Conservation (phyloP, 345 rosid genomes). For the Camelina neglecta region DNA sequence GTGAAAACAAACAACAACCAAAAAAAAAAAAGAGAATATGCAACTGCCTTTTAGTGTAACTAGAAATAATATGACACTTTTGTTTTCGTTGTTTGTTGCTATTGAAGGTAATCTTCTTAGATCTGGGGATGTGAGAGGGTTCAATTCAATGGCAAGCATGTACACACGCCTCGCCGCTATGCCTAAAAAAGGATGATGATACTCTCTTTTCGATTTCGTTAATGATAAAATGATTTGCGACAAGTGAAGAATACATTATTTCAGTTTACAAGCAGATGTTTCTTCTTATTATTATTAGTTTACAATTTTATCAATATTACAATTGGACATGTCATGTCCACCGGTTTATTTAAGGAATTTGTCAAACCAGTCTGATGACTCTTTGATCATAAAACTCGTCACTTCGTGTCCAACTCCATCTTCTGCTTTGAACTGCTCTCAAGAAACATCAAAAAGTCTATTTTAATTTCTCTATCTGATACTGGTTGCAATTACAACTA, state of each 20-base stretch:
- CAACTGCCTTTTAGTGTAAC: constrained; percentile 9
- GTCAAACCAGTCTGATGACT: constrained; percentile 83
- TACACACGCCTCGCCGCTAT: constrained; percentile 70
- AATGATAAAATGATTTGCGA: constrained; percentile 20
- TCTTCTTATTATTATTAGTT: background rate
- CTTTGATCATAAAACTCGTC: constrained; percentile 75
- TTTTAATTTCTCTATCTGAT: background rate
- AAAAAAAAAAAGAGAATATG: background rate
- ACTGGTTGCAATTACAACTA: background rate
- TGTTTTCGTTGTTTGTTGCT: constrained; percentile 11
- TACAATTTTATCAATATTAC: background rate
- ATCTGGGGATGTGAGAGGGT: constrained; percentile 90
- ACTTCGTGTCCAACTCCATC: constrained; percentile 71
- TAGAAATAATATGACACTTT: background rate
- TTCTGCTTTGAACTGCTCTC: constrained; percentile 62
- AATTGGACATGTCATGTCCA: constrained; percentile 8
- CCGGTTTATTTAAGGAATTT: constrained; percentile 46
- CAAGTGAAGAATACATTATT: constrained; percentile 15
- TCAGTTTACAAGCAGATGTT: constrained; percentile 22
- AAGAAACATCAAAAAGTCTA: background rate
- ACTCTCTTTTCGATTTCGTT: background rate
- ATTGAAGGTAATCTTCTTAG: constrained; percentile 83
- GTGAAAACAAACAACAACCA: too few species aligned
- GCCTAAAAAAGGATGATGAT: constrained; percentile 93
- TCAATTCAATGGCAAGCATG: constrained; percentile 97